phyloP scores from a whole-genome alignment of 2,329 filamentous ascomycete species.

The Drechslera avenae region DNA sequence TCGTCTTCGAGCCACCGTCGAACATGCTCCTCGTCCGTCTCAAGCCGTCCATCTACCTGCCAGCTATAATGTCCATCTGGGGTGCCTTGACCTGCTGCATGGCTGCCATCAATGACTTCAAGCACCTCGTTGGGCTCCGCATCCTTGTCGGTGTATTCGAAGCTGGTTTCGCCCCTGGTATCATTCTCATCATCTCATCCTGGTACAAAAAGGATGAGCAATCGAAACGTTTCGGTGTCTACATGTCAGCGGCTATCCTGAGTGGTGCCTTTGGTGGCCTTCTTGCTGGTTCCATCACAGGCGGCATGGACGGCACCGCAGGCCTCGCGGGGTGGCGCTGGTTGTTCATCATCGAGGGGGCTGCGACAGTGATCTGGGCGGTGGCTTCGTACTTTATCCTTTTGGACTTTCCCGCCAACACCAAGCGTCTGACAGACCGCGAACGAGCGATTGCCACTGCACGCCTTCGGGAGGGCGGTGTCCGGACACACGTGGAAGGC shows the following conservation, averaged over 20 bases:
- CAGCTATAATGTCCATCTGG: constrained; percentile 62
- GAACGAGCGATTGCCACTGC: constrained; percentile 53
- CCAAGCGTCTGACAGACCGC: constrained; percentile 49
- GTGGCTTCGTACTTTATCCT: constrained; percentile 54
- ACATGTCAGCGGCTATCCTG: constrained; percentile 63
- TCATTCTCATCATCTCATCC: constrained; percentile 60
- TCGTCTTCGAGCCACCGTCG: constrained; percentile 60
- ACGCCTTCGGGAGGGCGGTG: constrained; percentile 53
- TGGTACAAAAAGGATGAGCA: constrained; percentile 57
- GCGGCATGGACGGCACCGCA: constrained; percentile 52
- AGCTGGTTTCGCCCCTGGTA: constrained; percentile 61
- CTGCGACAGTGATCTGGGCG: constrained; percentile 54
- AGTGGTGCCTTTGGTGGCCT: constrained; percentile 57
- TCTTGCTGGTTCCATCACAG: constrained; percentile 52
- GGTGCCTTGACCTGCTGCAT: constrained; percentile 58
- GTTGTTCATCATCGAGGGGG: constrained; percentile 51
- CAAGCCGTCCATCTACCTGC: constrained; percentile 57
- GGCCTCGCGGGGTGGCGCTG: constrained; percentile 58
- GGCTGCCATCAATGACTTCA: constrained; percentile 55
- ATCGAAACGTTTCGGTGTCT: constrained; percentile 62
- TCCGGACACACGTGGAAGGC: constrained; percentile 42
- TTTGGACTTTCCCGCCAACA: constrained; percentile 57
- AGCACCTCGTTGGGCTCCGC: constrained; percentile 57
- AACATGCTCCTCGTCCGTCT: constrained; percentile 60
- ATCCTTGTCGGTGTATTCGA: constrained; percentile 63